Evolutionary conservation across 495 filamentous ascomycete species (phyloP), one percentile per base, ranked within the genome.

Genomic region (Pyrenopolyporus hunteri): DNA sequence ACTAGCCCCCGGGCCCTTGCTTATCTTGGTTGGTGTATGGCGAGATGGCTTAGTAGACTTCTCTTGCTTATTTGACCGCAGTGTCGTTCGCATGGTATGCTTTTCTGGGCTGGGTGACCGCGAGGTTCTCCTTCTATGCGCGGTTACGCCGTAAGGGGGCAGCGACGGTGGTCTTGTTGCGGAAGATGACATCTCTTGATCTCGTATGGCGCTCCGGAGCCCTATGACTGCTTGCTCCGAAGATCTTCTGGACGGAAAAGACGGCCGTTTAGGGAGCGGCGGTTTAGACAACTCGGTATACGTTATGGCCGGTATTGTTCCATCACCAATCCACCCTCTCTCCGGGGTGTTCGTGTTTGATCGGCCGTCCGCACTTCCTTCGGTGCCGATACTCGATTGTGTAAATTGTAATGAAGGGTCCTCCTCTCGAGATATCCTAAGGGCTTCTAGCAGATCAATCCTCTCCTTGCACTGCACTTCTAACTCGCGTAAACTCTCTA

Each of bases 391-490:
- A 32, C 49, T 59, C 20, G 61, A 59, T 25, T 65, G 62, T 59
- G 23, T 66, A 6, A 16, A 46, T 58, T 60, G 50, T 65, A 72
- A 51, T 70, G 72, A 39, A 72, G 73, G 4, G 32, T 53, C 25
- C 2, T 93, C 89, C 46, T 85, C 80, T 57, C 90, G 84, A 60
- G 92, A 96, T 56, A 87, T 75, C 37, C 84, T 82, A 47, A 98
- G 79, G 19, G 93, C 89, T 60, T 93, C 89, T 11, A 98, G 79
- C 13, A 98, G 80, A 71, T 94, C 92, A 43, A 97, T 91, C 42
- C 90, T 84, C 75, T 98, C 92, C 71, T 95, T 94, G 76, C 92
- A 97, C 78, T 98, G 93, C 67, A 92, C 70, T 69, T 97, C 92
- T 70, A 98, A 83, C 52, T 88, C 82, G 51, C 84, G 83, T 50